phyloP scores from a whole-genome alignment of 192 early-diverging fungal genomes.

The Umbelopsis isabellina region DNA sequence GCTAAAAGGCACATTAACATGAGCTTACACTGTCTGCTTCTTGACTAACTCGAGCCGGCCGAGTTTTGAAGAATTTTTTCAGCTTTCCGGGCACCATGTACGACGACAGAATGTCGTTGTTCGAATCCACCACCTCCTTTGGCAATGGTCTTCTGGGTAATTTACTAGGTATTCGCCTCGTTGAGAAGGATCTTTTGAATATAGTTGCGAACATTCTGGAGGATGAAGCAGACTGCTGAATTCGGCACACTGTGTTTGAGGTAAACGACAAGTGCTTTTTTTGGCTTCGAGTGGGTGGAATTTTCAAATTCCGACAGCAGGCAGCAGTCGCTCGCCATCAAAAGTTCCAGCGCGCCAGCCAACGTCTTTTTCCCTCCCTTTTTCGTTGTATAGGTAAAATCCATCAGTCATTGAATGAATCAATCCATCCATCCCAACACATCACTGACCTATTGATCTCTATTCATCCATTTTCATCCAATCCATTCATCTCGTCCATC shows the following conservation, averaged over 20 bases:
- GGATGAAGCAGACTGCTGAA: no score
- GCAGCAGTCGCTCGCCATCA: no score
- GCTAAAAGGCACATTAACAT: not conserved
- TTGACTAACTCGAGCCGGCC: not conserved
- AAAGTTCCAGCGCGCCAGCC: not conserved
- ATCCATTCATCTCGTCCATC: not conserved
- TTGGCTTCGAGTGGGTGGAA: no score
- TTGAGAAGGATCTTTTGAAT: not conserved
- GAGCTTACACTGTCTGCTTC: conserved; percentile 1
- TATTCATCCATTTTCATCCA: conserved; percentile 4
- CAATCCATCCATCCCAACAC: conserved; percentile 6
- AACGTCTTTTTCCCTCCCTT: conserved; percentile 16
- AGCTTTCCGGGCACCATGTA: conserved; percentile 15
- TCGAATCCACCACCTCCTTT: not conserved
- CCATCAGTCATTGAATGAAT: not conserved
- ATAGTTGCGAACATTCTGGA: not conserved
- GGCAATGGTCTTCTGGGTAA: not conserved
- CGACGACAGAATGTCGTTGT: not conserved
- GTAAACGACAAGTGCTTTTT: no score
- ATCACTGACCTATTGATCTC: no score
- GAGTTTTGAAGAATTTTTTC: conserved; percentile 21
- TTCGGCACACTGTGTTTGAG: no score
- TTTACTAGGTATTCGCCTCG: not conserved
- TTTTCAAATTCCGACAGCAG: no score
- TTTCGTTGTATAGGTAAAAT: conserved; percentile 23